Base-by-base conservation (phyloP, 129 eudicot genomes). In the Flaveria robusta region DNA sequence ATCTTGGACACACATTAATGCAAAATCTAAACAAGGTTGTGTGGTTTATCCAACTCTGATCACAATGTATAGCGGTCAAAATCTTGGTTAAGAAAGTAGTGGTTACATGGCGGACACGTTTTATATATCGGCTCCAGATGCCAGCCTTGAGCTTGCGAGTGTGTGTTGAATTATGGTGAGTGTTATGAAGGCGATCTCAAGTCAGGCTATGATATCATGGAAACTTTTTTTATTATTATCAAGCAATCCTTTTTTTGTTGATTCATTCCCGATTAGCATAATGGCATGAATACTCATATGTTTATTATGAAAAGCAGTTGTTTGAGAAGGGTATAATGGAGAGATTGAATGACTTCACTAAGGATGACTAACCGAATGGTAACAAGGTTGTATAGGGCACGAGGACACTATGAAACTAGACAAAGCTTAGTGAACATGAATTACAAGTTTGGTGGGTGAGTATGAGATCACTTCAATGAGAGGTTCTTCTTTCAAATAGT, bases 151-250 rank as follows among this genome's bases (percentile, higher is more conserved):
- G 83, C 29, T 92, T 93, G 96, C 97, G 96, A 18, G 82, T 83
- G 71, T 89, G n/a, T 29, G 37, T 29, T 0, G 37, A 29, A 29
- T 89, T 68, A 86, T 89, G 58, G 86, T 88, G 74, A 93, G 96
- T 8, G 90, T 89, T 20, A 18, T 84, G 77, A 91, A 93, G 0
- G 84, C 96, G 2, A 86, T 92, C 66, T 89, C 96, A 37, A 91
- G 97, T 34, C 97, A 91, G 59, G 93, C 97, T 11, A 77, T 89
- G 97, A 91, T 91, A 16, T 91, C 96, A 0, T 96, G 90, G 29
- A 83, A n/a, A n/a, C n/a, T n/a, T 92, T 7, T 91, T 89, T 71
- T 87, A 1, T 96, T 1, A 91, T 91, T 26, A 82, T 91, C 63
- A 88, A 91, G 24, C 97, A 87, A 29, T 91, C 97, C 37, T 29